Percentiles rank a stretch among this genome's conserved stretches.
phyloP scores from a whole-genome alignment of 2,329 filamentous ascomycete genomes.

The Orbilia ellipsospora region DNA sequence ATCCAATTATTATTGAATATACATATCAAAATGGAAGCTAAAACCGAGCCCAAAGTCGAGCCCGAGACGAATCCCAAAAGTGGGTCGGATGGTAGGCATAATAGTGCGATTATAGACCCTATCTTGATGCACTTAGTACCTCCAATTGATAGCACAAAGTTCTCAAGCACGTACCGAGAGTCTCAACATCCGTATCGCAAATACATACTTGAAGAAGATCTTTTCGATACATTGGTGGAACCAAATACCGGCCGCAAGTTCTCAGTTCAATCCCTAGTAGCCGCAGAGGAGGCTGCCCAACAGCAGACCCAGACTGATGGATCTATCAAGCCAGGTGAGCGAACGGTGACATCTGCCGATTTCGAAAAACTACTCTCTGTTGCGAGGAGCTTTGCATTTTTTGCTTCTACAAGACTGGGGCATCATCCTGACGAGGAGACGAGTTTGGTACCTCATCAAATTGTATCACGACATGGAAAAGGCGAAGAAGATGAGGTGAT shows the following conservation, averaged over 20 bases:
- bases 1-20: too few relatives aligned
- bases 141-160: neutral
- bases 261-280: neutral
- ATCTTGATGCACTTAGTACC: neutral
- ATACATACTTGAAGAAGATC: conserved; percentile 6
- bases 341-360: conserved; percentile 3
- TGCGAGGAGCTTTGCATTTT: conserved; percentile 7
- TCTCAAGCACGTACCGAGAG: neutral
- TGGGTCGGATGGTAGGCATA: neutral
- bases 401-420: conserved; percentile 1
- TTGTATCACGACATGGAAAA: neutral
- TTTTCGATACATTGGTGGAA: neutral
- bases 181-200: neutral
- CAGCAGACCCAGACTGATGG: neutral
- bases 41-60: neutral
- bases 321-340: neutral
- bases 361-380: neutral
- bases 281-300: neutral
- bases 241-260: neutral
- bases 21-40: neutral
- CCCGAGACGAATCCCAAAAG: neutral
- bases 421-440: neutral
- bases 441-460: conserved; percentile 5
- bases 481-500: neutral
- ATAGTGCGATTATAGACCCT: neutral